Conservation (phyloP, 176 grass and related monocot species). For the Calamus simplicifolius region DNA sequence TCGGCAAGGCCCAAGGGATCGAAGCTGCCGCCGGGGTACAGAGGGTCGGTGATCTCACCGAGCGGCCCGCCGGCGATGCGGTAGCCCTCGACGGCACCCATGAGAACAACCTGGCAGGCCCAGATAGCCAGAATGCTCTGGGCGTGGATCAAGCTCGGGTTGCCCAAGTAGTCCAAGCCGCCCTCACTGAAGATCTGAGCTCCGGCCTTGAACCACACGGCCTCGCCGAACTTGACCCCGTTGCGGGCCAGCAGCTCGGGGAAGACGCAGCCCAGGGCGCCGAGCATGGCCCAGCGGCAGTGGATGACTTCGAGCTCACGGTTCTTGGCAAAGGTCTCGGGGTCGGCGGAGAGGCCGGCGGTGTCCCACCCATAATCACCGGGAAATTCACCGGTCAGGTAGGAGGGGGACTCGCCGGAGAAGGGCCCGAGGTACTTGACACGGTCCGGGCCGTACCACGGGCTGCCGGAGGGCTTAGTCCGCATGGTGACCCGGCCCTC, state of each 20-base stretch:
- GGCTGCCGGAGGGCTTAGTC: constrained; percentile 44
- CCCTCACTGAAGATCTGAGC: constrained; percentile 90
- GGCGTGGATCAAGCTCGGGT: constrained; percentile 75
- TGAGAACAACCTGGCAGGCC: constrained; percentile 72
- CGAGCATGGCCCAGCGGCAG: constrained; percentile 83
- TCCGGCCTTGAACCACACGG: constrained; percentile 89
- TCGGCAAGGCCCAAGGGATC: constrained; percentile 78
- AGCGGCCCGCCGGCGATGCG: constrained; percentile 72
- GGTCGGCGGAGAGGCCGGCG: constrained; percentile 56
- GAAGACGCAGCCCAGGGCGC: constrained; percentile 82
- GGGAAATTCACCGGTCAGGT: constrained; percentile 82
- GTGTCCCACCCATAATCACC: constrained; percentile 97
- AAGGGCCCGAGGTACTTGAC: constrained; percentile 76
- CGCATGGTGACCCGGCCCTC: constrained; percentile 60
- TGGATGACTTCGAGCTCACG: constrained; percentile 83
- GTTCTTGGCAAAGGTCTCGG: constrained; percentile 94
- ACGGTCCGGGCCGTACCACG: constrained; percentile 80
- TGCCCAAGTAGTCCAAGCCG: constrained; percentile 84
- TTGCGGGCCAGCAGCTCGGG: constrained; percentile 81
- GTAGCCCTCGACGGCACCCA: constrained; percentile 93
- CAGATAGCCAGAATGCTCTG: constrained; percentile 94
- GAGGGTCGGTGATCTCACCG: constrained; percentile 69
- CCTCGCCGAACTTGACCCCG: constrained; percentile 82
- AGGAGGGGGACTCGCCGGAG: constrained; percentile 69
- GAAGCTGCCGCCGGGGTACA: constrained; percentile 85